A percentile compares a stretch with the other conserved stretches of the same genome.
These are phyloP conservation scores for Sequoiadendron giganteum DNA, from an alignment of 75 land plant species.

Conservation along the genomic window DNA sequence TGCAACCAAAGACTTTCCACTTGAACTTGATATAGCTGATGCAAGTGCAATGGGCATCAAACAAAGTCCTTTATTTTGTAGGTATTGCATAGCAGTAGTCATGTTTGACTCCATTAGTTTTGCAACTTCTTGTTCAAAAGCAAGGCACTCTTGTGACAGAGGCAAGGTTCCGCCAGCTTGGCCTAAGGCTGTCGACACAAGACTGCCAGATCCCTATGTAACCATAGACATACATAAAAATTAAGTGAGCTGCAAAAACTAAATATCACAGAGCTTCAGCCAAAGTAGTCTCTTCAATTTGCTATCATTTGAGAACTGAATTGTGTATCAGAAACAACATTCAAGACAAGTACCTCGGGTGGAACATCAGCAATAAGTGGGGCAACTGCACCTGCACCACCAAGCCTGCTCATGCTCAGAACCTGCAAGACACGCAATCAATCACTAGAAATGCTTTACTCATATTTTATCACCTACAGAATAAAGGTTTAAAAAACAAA, in stretches of 20 bases:
- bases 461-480: neutral
- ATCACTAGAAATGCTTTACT: neutral
- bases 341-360: conserved; percentile 21
- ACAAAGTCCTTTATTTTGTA: conserved; percentile 79
- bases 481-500: neutral
- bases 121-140: conserved; percentile 68
- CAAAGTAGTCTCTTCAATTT: neutral
- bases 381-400: conserved; percentile 56
- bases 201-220: neutral
- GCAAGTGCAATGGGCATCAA: conserved; percentile 84
- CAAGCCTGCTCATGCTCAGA: conserved; percentile 59
- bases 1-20: neutral
- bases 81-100: conserved; percentile 71
- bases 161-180: conserved; percentile 18
- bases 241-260: conserved; percentile 1
- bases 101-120: conserved; percentile 78
- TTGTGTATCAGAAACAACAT: neutral
- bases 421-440: conserved; percentile 25
- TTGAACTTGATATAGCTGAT: conserved; percentile 53
- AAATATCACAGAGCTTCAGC: neutral
- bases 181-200: conserved; percentile 2
- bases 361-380: conserved; percentile 42
- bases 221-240: neutral
- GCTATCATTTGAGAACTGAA: neutral
- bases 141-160: conserved; percentile 30